A percentile compares a stretch with the other conserved stretches of the same genome.
Evolutionary conservation across 73 alveolate species (phyloP).

Genomic region (Durusdinium trenchii): DNA sequence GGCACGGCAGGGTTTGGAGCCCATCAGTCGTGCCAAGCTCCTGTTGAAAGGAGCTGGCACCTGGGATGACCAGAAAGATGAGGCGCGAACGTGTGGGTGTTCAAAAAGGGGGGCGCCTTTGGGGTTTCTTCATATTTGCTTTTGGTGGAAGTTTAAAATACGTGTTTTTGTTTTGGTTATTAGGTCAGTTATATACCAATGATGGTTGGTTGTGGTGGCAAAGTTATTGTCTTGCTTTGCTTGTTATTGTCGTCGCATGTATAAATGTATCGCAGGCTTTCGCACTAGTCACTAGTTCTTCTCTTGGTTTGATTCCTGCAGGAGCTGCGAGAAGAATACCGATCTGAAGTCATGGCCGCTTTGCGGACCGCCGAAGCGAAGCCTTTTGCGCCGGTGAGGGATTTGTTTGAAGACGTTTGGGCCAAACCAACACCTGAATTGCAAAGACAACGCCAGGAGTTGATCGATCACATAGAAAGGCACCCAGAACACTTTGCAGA

Average conservation of each 20-base stretch:
- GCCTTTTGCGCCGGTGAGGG: slow-evolving; percentile 64
- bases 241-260: too few relatives aligned
- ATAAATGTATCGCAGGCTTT: too few relatives aligned
- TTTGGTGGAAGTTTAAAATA: too few relatives aligned
- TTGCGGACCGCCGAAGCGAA: slow-evolving; percentile 51
- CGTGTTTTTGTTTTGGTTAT: too few relatives aligned
- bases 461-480: slow-evolving; percentile 58
- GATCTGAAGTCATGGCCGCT: slow-evolving; percentile 69
- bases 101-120: too few relatives aligned
- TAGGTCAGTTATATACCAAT: too few relatives aligned
- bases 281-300: too few relatives aligned
- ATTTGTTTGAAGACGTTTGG: slow-evolving; percentile 83
- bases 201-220: too few relatives aligned
- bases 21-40: slow-evolving; percentile 55
- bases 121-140: too few relatives aligned
- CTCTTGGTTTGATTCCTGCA: too few relatives aligned
- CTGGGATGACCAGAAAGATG: slow-evolving; percentile 52
- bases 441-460: slow-evolving; percentile 85
- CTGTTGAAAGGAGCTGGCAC: slow-evolving; percentile 33
- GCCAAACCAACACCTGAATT: slow-evolving; percentile 63
- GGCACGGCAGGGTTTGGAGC: slow-evolving; percentile 90
- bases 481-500: slow-evolving; percentile 66
- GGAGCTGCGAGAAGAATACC: neutral
- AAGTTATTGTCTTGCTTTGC: too few relatives aligned
- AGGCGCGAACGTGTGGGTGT: too few relatives aligned